A percentile compares a stretch with the other conserved stretches of the same genome.
phyloP scores from a whole-genome alignment of 1,284 basidiomycete genomes.

The Ceratobasidium sp. region DNA sequence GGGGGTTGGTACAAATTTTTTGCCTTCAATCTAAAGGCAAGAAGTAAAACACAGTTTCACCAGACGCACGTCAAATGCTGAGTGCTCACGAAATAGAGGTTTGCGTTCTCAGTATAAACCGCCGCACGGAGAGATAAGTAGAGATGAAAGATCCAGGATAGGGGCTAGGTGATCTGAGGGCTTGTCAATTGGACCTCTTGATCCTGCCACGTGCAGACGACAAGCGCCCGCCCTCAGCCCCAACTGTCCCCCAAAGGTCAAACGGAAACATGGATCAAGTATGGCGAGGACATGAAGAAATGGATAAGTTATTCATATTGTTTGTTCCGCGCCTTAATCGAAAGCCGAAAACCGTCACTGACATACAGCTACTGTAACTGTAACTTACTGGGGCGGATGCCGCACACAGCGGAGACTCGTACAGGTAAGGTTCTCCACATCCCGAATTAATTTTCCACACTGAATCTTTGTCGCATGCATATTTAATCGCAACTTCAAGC shows the following conservation, averaged over 20 bases:
- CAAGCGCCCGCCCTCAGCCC: neutral
- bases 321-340: neutral
- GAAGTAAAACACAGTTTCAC: neutral
- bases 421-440: constrained; percentile 2
- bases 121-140: neutral
- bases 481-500: neutral
- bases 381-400: neutral
- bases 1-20: neutral
- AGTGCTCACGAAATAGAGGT: neutral
- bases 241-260: neutral
- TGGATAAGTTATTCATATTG: constrained; percentile 25
- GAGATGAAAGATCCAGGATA: neutral
- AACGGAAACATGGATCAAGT: neutral
- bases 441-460: neutral
- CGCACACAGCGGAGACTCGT: constrained; percentile 29
- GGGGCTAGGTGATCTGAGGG: neutral
- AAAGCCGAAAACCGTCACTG: no score
- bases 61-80: no score
- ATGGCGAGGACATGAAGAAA: constrained; percentile 17
- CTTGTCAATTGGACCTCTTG: neutral
- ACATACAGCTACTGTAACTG: neutral
- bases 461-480: no score
- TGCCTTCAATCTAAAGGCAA: neutral
- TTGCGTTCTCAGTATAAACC: no score
- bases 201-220: constrained; percentile 16